These are phyloP conservation scores for Linderina pennispora DNA, from an alignment of 192 early-diverging fungal genomes.

Conservation along the genomic window DNA sequence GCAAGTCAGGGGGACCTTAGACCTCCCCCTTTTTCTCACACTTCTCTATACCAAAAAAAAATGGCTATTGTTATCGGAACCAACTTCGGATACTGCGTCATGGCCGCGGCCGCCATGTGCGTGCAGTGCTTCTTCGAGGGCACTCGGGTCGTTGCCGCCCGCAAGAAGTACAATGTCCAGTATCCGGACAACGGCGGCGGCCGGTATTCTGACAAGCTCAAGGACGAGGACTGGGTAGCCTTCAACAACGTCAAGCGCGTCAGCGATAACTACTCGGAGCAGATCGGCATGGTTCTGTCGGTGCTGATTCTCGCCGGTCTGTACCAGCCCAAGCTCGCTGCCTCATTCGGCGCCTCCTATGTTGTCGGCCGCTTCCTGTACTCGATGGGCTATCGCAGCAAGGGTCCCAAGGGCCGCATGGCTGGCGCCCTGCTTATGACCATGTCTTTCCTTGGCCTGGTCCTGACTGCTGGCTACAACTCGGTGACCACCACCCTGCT, in stretches of 20 bases:
- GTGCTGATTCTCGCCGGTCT: conserved; percentile 30
- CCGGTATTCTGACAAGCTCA: conserved; percentile 39
- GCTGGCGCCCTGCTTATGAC: conserved; percentile 14
- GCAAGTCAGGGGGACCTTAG: too few relatives aligned
- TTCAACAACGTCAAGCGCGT: conserved; percentile 49
- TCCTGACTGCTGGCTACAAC: conserved; percentile 16
- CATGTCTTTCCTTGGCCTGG: conserved; percentile 14
- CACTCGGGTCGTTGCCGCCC: conserved; percentile 7
- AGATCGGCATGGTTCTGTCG: conserved; percentile 17
- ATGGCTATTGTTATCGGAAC: conserved; percentile 43
- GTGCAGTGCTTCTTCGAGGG: conserved; percentile 23
- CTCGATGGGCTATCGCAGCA: conserved; percentile 16
- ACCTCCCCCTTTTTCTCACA: not conserved
- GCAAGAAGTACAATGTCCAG: conserved; percentile 42
- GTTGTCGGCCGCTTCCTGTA: conserved; percentile 35
- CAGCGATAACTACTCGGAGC: conserved; percentile 47
- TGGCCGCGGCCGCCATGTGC: conserved; percentile 34
- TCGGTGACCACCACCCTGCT: conserved; percentile 12
- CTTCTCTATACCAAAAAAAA: not conserved
- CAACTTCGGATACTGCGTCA: conserved; percentile 42
- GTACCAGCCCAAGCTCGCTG: conserved; percentile 37
- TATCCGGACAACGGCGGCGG: conserved; percentile 48
- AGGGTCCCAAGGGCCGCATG: conserved; percentile 24
- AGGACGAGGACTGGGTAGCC: conserved; percentile 40
- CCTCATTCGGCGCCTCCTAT: conserved; percentile 16